Percentiles rank a stretch among this genome's conserved stretches.
These are phyloP conservation scores for Aspergillus intermedius DNA, from an alignment of 2,329 filamentous ascomycete species.

Conservation along the genomic window DNA sequence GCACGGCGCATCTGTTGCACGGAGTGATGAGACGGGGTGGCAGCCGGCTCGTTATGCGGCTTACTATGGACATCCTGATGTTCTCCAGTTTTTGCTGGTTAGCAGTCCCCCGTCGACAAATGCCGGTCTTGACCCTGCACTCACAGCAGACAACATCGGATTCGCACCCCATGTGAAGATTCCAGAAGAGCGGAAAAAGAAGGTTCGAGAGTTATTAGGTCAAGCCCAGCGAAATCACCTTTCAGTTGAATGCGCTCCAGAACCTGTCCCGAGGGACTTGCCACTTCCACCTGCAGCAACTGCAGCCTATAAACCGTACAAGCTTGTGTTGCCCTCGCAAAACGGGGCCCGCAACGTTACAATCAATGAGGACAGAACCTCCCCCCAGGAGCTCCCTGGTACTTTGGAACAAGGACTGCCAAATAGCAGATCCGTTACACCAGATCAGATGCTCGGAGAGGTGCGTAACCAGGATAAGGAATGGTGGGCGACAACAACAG, in stretches of 20 bases:
- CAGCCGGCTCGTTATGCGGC: constrained; percentile 33
- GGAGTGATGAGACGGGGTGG: constrained; percentile 32
- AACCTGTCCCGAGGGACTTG: too few relatives aligned
- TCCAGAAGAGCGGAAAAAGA: constrained; percentile 14
- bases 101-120: constrained; percentile 12
- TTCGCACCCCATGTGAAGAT: constrained; percentile 18
- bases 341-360: too few relatives aligned
- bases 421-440: constrained; percentile 18
- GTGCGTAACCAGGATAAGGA: not conserved
- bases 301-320: too few relatives aligned
- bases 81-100: constrained; percentile 27
- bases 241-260: not conserved
- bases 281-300: too few relatives aligned
- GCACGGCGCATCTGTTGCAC: constrained; percentile 27
- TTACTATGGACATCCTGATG: constrained; percentile 30
- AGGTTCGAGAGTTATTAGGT: constrained; percentile 14
- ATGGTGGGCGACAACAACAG: not conserved
- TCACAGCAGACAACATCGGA: constrained; percentile 16
- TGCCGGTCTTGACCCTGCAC: constrained; percentile 8
- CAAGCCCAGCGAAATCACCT: constrained; percentile 2
- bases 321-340: too few relatives aligned
- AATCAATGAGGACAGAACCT: not conserved
- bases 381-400: constrained; percentile 16
- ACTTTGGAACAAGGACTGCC: constrained; percentile 24
- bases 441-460: constrained; percentile 18